These are phyloP conservation scores for Trichoderma guizhouense DNA, from an alignment of 2,329 filamentous ascomycete species.

Conservation along the genomic window DNA sequence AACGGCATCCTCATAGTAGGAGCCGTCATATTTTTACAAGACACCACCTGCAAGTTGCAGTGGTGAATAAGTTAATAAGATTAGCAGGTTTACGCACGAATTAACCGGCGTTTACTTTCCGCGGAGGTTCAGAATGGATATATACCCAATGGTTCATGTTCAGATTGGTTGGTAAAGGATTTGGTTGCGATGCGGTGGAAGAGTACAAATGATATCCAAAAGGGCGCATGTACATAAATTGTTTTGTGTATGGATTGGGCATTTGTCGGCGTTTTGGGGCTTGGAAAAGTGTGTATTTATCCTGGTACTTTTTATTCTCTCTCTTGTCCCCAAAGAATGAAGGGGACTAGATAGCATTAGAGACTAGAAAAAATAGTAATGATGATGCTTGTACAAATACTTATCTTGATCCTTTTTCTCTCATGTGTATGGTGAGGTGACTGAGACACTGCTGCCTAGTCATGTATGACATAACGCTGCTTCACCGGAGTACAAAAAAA, in stretches of 20 bases:
- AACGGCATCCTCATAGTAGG: slow-evolving; percentile 9
- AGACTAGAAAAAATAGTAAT: slow-evolving; percentile 17
- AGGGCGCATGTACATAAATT: background rate
- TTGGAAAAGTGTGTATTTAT: slow-evolving; percentile 22
- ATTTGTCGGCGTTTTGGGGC: slow-evolving; percentile 16
- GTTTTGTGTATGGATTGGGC: background rate
- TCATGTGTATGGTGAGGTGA: background rate
- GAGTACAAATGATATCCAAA: background rate
- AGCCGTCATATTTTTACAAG: background rate
- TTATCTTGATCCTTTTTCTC: background rate
- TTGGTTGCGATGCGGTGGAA: background rate
- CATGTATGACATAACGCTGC: background rate
- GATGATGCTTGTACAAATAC: background rate
- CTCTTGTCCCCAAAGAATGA: slow-evolving; percentile 22
- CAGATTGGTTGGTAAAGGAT: background rate
- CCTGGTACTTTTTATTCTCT: slow-evolving; percentile 7
- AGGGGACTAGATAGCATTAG: slow-evolving; percentile 17
- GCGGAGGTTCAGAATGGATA: background rate
- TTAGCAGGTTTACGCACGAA: slow-evolving; percentile 21
- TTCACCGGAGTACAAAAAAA: background rate
- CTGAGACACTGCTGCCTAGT: background rate
- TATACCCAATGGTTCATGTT: slow-evolving; percentile 6
- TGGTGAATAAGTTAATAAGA: slow-evolving; percentile 22
- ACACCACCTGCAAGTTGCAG: slow-evolving; percentile 16
- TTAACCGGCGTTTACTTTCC: background rate